Percentiles rank a stretch among this genome's conserved stretches.
Evolutionary conservation across 495 filamentous ascomycete genomes (phyloP).

Genomic region (Bryoglossum gracile): DNA sequence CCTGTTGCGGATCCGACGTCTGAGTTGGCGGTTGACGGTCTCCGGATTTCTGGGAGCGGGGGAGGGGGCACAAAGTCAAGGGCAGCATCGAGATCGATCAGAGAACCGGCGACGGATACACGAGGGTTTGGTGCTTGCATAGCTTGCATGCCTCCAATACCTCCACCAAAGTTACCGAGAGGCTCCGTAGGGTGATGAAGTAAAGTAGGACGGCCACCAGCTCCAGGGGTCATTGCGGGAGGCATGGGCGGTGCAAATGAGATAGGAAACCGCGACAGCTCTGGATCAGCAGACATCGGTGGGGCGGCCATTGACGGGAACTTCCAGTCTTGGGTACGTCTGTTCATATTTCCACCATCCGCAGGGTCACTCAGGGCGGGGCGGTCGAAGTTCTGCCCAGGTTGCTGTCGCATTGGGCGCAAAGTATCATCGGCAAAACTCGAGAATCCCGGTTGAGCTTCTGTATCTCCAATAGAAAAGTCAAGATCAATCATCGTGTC

Average conservation of each 20-base stretch:
- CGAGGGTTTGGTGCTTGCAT: too few relatives aligned
- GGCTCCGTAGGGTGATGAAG: constrained; percentile 46
- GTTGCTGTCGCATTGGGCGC: constrained; percentile 34
- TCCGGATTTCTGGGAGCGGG: constrained; percentile 18
- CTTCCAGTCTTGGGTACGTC: constrained; percentile 54
- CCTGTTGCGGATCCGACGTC: constrained; percentile 30
- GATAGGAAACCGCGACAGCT: constrained; percentile 39
- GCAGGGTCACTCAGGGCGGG: constrained; percentile 44
- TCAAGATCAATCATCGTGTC: constrained; percentile 53
- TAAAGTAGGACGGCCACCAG: constrained; percentile 36
- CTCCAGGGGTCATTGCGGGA: constrained; percentile 21
- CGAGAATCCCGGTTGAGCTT: constrained; percentile 36
- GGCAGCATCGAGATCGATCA: constrained; percentile 29
- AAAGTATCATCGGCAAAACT: constrained; percentile 53
- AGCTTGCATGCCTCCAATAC: constrained; percentile 1
- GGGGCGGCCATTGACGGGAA: constrained; percentile 44
- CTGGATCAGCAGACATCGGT: constrained; percentile 42
- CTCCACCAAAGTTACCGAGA: constrained; percentile 34
- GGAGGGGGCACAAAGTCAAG: constrained; percentile 42
- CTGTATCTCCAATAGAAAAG: constrained; percentile 43
- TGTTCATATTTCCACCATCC: constrained; percentile 39
- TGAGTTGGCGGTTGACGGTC: constrained; percentile 48
- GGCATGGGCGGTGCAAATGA: constrained; percentile 11
- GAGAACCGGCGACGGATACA: constrained; percentile 9
- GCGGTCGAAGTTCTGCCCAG: constrained; percentile 37